Evolutionary conservation across 78 protist species (phyloP), one percentile per base, ranked within the genome.

Genomic region (Capsaspora owczarzaki): DNA sequence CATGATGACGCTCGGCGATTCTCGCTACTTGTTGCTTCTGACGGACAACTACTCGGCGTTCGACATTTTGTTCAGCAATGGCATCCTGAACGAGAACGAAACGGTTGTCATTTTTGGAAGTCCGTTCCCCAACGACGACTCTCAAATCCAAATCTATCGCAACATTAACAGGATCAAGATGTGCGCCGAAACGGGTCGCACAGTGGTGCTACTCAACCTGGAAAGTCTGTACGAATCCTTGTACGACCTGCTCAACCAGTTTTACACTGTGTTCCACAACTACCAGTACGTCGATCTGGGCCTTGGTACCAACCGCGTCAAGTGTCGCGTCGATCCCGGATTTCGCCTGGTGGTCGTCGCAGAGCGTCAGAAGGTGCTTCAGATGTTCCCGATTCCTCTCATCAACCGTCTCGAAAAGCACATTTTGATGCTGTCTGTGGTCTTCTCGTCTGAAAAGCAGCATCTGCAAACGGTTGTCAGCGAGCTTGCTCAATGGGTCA

Each of bases 331-430:
- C 25, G 41, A 61, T 6, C 41, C 2, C 31, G 53, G 8, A 41
- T 86, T 86, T 71, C 38, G 46, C 38, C 0, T 31, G 19, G 44
- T 87, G 2, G 80, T 87, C 44, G 37, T 87, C 37, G 68, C 41
- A 22, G 85, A 80, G 31, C 40, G 0, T 44, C 29, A 20, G 53
- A 76, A 82, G 31, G 90, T 68, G 41, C 2, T 20, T n/a, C 5
- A 42, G 16, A 0, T 19, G 33, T 49, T 63, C 12, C 74, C 63
- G 25, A 66, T 43, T 16, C 90, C 91, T n/a, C 61, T 87, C 33
- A 44, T 87, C 68, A 87, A 87, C 84, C 80, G 91, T 23, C 82
- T 87, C 53, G 91, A 87, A 72, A 87, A 87, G 78, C 91, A 87
- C 72, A 22, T 63, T 27, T 44, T 63, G 35, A 49, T 8, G 25